These are phyloP conservation scores for Aphanomyces euteiches DNA, from an alignment of 352 stramenopile species.

Conservation along the genomic window DNA sequence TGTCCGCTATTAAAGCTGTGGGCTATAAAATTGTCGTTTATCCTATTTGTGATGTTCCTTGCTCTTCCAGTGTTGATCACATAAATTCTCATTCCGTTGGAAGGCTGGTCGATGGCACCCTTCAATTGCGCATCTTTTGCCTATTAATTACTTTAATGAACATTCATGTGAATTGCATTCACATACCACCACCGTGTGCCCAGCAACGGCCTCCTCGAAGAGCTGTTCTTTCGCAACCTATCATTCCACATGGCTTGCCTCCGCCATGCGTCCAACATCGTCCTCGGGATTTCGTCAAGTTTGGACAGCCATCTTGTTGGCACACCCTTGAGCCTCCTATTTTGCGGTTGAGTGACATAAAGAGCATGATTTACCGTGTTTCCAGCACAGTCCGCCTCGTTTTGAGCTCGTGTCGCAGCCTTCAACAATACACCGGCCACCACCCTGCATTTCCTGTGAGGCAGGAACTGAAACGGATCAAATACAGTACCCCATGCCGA, in stretches of 20 bases:
- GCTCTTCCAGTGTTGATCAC: conserved; percentile 34
- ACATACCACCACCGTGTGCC: conserved; percentile 69
- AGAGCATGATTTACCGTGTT: not conserved
- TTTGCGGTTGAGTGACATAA: too few species aligned
- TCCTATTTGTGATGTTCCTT: too few species aligned
- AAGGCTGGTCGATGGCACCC: conserved; percentile 51
- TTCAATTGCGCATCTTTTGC: conserved; percentile 47
- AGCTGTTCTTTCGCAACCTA: conserved; percentile 60
- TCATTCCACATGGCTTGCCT: conserved; percentile 57
- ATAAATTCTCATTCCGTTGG: conserved; percentile 50
- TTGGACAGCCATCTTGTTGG: conserved; percentile 55
- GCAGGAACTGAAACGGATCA: not conserved
- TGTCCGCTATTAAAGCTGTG: too few species aligned
- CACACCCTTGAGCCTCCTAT: conserved; percentile 72
- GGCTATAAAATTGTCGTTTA: too few species aligned
- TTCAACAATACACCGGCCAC: not conserved
- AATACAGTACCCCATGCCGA: not conserved
- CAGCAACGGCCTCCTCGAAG: conserved; percentile 72
- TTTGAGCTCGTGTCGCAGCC: not conserved
- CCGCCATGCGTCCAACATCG: conserved; percentile 78
- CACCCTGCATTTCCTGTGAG: not conserved
- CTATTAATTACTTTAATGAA: conserved; percentile 25
- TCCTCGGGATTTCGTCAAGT: conserved; percentile 69
- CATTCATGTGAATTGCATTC: not conserved
- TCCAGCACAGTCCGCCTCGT: not conserved